phyloP scores from a whole-genome alignment of 805 yeast genomes.

The Pichia nanzhaoensis region DNA sequence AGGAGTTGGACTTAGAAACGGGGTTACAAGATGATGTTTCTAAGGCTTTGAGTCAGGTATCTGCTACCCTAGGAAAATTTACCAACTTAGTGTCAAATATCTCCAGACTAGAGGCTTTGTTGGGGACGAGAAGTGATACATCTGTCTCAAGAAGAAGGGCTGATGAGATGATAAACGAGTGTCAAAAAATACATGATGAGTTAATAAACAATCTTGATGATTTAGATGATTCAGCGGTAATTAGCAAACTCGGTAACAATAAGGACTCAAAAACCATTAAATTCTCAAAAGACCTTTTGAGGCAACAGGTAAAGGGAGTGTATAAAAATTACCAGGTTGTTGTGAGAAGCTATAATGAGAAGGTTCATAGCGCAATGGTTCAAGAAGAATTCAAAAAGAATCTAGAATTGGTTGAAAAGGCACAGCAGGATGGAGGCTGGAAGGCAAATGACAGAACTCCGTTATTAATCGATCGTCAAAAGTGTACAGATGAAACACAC shows the following conservation, averaged over 20 bases:
- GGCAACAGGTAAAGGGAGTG: conserved; percentile 49
- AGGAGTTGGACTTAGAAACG: background rate
- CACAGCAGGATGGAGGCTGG: background rate
- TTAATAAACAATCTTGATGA: conserved; percentile 14
- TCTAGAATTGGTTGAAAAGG: background rate
- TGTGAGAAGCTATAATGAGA: conserved; percentile 43
- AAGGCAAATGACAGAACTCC: background rate
- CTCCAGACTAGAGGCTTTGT: background rate
- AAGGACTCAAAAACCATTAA: conserved; percentile 13
- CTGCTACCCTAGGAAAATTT: background rate
- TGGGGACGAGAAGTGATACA: conserved; percentile 50
- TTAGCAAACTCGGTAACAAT: background rate
- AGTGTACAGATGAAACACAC: no score
- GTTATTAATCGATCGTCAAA: background rate
- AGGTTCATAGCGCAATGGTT: conserved; percentile 35
- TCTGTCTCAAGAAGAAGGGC: conserved; percentile 30
- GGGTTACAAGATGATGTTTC: conserved; percentile 2
- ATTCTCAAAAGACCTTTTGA: conserved; percentile 46
- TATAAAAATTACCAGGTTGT: conserved; percentile 38
- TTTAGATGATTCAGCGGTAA: conserved; percentile 7
- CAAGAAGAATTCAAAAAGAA: conserved; percentile 24
- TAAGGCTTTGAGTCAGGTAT: conserved; percentile 3
- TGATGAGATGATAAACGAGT: conserved; percentile 19
- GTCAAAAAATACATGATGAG: conserved; percentile 15
- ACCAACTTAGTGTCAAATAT: conserved; percentile 1